Evolutionary conservation across 352 stramenopile species (phyloP), one percentile per base, ranked within the genome.

Genomic region (Thalassiosira allenii): DNA sequence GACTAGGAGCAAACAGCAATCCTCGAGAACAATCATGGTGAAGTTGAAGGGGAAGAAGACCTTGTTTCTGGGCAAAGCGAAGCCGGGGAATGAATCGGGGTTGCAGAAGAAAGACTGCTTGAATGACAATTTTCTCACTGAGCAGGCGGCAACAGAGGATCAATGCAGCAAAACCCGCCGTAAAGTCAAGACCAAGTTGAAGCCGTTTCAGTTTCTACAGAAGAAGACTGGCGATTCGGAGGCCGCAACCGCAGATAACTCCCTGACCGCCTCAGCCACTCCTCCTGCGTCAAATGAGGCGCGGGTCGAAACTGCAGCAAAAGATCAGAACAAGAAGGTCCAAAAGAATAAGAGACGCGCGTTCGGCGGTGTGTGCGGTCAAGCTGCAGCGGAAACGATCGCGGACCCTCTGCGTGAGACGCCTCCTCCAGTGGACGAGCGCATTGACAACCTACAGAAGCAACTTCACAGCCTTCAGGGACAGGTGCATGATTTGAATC

Each of bases 371-470:
- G 11, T 40, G 34, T 37, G 34, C 37, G 53, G 43, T 27, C n/a
- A 20, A 47, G 8, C 23, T 2, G 2, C 57, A n/a, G 32, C 34
- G 40, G 51, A 75, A 23, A 43, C 5, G 25, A 23, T 41, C n/a
- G n/a, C n/a, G 4, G 40, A 22, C 6, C 40, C 58, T n/a, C 44
- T 47, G 0, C 62, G 41, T 32, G 25, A 1, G 5, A 30, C 23
- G 2, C 9, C 20, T 2, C 40, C 25, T 2, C 41, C 51, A 57
- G 17, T 49, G 41, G 37, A 49, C 27, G 62, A 59, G 25, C 65
- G 40, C n/a, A 57, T 75, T 47, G 33, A 75, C 27, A 57, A 57
- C 33, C 34, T 75, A n/a, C 65, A 75, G n/a, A 65, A 66, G 11
- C 25, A 66, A 9, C 22, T 75, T 12, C 17, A 40, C 4, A 25